Evolutionary conservation across 805 yeast species (phyloP).

Genomic region (Wickerhamiella azymoides): DNA sequence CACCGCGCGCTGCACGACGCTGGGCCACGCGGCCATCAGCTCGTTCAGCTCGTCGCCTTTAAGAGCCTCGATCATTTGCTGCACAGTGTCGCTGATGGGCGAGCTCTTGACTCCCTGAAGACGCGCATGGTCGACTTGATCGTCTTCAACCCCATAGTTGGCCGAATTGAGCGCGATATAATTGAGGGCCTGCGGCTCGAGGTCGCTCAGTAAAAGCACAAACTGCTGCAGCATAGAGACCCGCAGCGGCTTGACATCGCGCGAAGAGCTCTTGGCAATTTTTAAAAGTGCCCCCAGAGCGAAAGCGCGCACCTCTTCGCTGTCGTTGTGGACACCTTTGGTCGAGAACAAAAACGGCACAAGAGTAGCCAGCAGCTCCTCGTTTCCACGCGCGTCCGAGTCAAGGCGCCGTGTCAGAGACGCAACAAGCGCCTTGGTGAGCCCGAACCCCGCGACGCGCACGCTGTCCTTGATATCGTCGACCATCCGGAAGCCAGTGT

Average conservation of each 20-base stretch:
- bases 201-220: slow-evolving; percentile 58
- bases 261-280: slow-evolving; percentile 50
- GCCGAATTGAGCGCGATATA: slow-evolving; percentile 79
- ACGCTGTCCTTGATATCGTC: slow-evolving; percentile 95
- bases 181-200: slow-evolving; percentile 84
- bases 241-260: slow-evolving; percentile 45
- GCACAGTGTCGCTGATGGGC: slow-evolving; percentile 82
- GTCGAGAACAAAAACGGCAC: slow-evolving; percentile 70
- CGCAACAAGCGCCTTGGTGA: slow-evolving; percentile 38
- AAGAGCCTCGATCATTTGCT: slow-evolving; percentile 45
- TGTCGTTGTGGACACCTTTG: slow-evolving; percentile 69
- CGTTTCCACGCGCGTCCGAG: slow-evolving; percentile 32
- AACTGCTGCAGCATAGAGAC: slow-evolving; percentile 58
- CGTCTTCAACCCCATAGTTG: slow-evolving; percentile 60
- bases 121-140: slow-evolving; percentile 66
- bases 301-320: slow-evolving; percentile 68
- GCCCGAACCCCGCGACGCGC: slow-evolving; percentile 57
- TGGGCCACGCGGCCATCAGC: slow-evolving; percentile 36
- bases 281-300: slow-evolving; percentile 66
- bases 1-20: slow-evolving; percentile 52
- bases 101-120: slow-evolving; percentile 60
- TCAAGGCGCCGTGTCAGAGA: slow-evolving; percentile 31
- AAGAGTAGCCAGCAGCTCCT: slow-evolving; percentile 38
- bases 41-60: slow-evolving; percentile 38
- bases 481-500: slow-evolving; percentile 72